Evolutionary conservation across 108 stramenopile species (phyloP), one percentile per base, ranked within the genome.

Genomic region (Cyclotella atomus): DNA sequence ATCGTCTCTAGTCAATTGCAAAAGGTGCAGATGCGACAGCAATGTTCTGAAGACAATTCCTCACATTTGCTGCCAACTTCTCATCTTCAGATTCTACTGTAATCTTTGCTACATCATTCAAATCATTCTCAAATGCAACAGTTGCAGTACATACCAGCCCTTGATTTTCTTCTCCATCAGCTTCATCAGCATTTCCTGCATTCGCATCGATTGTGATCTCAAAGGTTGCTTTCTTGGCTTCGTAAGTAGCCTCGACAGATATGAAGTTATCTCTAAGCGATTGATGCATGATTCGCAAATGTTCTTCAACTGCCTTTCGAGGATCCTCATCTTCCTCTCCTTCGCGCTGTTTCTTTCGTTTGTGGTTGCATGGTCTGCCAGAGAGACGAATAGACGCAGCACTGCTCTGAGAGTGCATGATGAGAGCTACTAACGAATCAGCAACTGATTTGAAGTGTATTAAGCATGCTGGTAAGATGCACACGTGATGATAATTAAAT

Each of bases 391-490:
- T 91, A 3, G 94, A 94, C 34, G 97, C 94, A 2, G 86, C 71
- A 73, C 94, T 93, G 57, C 86, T 92, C 52, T 96, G 94, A 2
- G 95, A 89, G 60, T 98, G 96, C 86, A 96, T 89, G 12, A 97
- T 68, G 56, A 98, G 76, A 4, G 94, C 95, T 21, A 95, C 88
- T 5, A 96, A 76, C 21, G 94, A 90, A 84, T 98, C 97, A 8
- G 97, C 97, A 57, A 98, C 66, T 68, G 32, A 19, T 2, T 28
- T 4, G 57, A 47, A 8, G 46, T 27, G 27, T 19, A 38, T 23
- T 24, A 9, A 49, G 47, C 30, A 65, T 1, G 65, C 3, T 1
- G 32, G 16, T 45, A 41, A 21, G 62, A 6, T 1, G 12, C 15
- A 24, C 9, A 2, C 25, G n/a, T n/a, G n/a, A n/a, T n/a, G n/a